Conservation (phyloP, 2,329 filamentous ascomycete genomes). For the Alternaria sp. region DNA sequence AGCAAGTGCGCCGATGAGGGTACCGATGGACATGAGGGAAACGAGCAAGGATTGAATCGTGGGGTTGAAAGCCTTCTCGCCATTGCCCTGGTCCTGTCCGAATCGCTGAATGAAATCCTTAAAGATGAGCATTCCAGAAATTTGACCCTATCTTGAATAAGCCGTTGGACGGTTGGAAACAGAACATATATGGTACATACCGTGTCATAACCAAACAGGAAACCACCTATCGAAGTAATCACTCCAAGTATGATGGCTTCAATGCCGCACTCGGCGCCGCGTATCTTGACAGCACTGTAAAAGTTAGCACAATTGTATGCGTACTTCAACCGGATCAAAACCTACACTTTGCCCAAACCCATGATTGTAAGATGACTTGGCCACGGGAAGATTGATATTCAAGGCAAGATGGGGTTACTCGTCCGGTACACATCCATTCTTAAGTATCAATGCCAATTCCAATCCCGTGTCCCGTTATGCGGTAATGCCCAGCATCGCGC, state of each 20-base stretch:
- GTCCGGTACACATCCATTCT: conserved; percentile 11
- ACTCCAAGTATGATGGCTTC: conserved; percentile 63
- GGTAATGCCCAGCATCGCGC: conserved; percentile 37
- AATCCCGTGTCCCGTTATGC: conserved; percentile 22
- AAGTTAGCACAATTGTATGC: conserved; percentile 14
- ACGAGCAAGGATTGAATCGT: conserved; percentile 56
- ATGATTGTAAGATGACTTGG: conserved; percentile 25
- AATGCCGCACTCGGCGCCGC: conserved; percentile 44
- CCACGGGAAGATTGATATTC: conserved; percentile 3
- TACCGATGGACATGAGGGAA: conserved; percentile 51
- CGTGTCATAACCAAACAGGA: conserved; percentile 71
- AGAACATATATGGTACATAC: conserved; percentile 35
- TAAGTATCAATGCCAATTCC: conserved; percentile 29
- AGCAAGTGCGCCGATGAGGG: conserved; percentile 53
- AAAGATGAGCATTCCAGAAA: conserved; percentile 53
- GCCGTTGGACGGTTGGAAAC: neutral
- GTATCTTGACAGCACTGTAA: conserved; percentile 38
- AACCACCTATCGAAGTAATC: conserved; percentile 67
- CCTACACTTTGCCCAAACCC: conserved; percentile 37
- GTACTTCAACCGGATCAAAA: neutral
- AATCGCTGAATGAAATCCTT: conserved; percentile 66
- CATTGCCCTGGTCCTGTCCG: conserved; percentile 56
- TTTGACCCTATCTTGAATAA: conserved; percentile 37
- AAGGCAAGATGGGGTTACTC: conserved; percentile 11
- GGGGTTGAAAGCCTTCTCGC: conserved; percentile 50